These are phyloP conservation scores for Calonectria fujianensis DNA, from an alignment of 2,329 filamentous ascomycete species.

Conservation along the genomic window DNA sequence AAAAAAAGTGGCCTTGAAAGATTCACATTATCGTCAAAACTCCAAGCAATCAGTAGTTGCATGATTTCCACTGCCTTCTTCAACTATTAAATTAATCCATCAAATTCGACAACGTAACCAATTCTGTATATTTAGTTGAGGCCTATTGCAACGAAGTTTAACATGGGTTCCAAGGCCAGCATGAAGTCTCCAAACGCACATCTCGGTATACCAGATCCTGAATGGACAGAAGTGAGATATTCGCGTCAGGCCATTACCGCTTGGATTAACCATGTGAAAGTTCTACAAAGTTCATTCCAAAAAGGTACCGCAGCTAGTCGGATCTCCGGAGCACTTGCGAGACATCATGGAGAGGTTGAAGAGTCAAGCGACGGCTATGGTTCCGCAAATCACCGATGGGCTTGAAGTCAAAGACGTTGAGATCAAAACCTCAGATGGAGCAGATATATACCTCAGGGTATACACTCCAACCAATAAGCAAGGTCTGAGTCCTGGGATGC, in stretches of 20 bases:
- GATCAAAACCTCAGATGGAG: slow-evolving; percentile 6
- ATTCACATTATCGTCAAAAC: not conserved
- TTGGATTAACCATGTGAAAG: not conserved
- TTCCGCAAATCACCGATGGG: not conserved
- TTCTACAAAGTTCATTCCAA: not conserved
- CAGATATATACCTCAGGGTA: not conserved
- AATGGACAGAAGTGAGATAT: slow-evolving; percentile 5
- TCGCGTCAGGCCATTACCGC: not conserved
- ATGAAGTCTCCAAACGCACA: slow-evolving; percentile 1
- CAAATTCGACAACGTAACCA: not conserved
- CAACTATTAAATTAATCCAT: not conserved
- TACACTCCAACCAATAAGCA: slow-evolving; percentile 1
- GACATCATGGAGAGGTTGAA: slow-evolving; percentile 26
- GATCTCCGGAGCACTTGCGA: slow-evolving; percentile 22
- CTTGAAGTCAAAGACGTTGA: slow-evolving; percentile 1
- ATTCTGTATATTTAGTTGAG: not conserved
- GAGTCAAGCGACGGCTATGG: not conserved
- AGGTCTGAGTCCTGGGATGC: not conserved
- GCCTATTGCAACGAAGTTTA: not conserved
- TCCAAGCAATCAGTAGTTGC: not conserved
- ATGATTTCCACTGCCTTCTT: not conserved
- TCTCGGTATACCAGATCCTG: slow-evolving; percentile 15
- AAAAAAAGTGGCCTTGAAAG: not conserved
- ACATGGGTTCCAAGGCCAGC: not conserved
- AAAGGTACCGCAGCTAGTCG: slow-evolving; percentile 4